Evolutionary conservation across 768 basidiomycete genomes (phyloP), one percentile per base, ranked within the genome.

Genomic region (Cantharellus anzutake): DNA sequence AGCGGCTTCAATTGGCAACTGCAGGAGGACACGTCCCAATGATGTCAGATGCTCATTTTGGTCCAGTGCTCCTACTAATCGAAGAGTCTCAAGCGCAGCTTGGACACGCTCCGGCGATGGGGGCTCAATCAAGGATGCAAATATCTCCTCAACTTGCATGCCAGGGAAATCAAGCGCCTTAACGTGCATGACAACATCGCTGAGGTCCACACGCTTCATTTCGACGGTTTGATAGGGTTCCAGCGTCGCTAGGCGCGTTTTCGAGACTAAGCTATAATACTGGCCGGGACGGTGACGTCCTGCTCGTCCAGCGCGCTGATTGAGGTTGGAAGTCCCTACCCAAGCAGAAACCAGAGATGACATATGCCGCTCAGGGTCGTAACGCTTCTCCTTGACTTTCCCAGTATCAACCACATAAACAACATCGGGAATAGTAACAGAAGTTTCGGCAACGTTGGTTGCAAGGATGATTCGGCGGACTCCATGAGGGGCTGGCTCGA

Each of bases 371-470:
- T 84, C 79, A 1, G 93, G 89, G 65, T 97, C 90, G 66, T 90
- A 97, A 14, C 81, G 78, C 66, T 86, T 80, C 70, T 93, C 87
- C 71, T 96, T 96, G 66, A 91, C 77, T 65, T 84, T 83, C 16
- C 80, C 93, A 0, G 86, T 78, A 66, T 98, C 94, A 51, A 97
- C 81, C 39, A 98, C 93, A 65, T 88, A 92, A 5, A 94, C 88
- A 35, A 96, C 88, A 64, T 94, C 88, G 1, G 91, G 91, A 64
- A 97, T 94, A 3, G 93, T 97, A 64, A 96, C 77, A 3, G 89
- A 92, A 2, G 92, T 93, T 71, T 97, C 93, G 7, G 92, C 92
- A 51, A 96, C 91, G 68, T 96, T 96, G 42, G 93, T 98, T 3
- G 92, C 80, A 55, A 97, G 75, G 64, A 98, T 94, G 66, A 98